Conservation (phyloP, 1,139 yeast species). For the Yamadazyma blattariae region DNA sequence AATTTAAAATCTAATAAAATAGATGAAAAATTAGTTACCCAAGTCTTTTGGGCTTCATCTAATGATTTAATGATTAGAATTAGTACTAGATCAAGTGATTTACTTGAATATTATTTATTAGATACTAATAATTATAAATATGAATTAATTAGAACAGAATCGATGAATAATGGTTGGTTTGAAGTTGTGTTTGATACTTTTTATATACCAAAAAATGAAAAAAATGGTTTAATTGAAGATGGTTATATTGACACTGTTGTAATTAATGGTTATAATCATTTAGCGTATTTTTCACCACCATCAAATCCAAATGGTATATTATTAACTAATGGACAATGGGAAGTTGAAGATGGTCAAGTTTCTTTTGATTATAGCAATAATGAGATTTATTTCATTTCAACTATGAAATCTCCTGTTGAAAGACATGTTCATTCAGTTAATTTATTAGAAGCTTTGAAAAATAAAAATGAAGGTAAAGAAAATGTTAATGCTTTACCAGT, state of each 20-base stretch:
- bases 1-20: slow-evolving; percentile 23
- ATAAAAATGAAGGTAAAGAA: slow-evolving; percentile 10
- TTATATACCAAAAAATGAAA: slow-evolving; percentile 61
- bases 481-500: too few relatives aligned
- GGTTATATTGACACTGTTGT: slow-evolving; percentile 57
- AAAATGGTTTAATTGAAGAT: slow-evolving; percentile 38
- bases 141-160: slow-evolving; percentile 33
- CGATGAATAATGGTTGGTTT: slow-evolving; percentile 56
- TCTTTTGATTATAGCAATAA: slow-evolving; percentile 43
- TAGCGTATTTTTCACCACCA: slow-evolving; percentile 57
- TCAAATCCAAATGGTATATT: slow-evolving; percentile 35
- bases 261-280: slow-evolving; percentile 52
- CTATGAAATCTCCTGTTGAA: slow-evolving; percentile 50
- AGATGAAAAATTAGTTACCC: slow-evolving; percentile 35
- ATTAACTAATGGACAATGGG: slow-evolving; percentile 56
- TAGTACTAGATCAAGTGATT: slow-evolving; percentile 46
- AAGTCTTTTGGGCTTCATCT: slow-evolving; percentile 42
- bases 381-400: slow-evolving; percentile 46
- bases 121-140: slow-evolving; percentile 27
- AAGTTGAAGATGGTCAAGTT: slow-evolving; percentile 47
- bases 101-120: slow-evolving; percentile 37
- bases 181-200: slow-evolving; percentile 76
- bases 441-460: slow-evolving; percentile 28
- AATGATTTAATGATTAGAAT: slow-evolving; percentile 33
- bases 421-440: slow-evolving; percentile 51